Percentiles rank a stretch among this genome's conserved stretches.
These are phyloP conservation scores for Botrytis hyacinthi DNA, from an alignment of 2,329 filamentous ascomycete species.

Conservation along the genomic window DNA sequence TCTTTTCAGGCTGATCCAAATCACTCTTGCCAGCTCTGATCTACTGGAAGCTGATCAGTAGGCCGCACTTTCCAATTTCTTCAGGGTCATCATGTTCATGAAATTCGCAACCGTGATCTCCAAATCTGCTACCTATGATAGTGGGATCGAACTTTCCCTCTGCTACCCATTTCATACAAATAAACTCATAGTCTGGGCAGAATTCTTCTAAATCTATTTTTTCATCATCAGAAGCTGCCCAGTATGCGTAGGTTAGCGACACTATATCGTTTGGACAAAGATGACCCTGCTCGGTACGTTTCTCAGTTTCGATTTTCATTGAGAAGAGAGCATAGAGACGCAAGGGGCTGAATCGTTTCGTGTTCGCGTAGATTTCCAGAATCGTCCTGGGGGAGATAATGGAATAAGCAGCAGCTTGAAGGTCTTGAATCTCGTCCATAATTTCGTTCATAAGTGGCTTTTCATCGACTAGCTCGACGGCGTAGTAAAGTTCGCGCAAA, in stretches of 20 bases:
- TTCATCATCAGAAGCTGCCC: background rate
- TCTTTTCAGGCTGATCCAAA: background rate
- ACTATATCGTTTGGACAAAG: background rate
- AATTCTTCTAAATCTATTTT: background rate
- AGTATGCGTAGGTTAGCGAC: background rate
- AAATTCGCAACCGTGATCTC: background rate
- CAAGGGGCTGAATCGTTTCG: background rate
- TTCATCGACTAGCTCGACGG: background rate
- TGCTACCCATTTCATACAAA: background rate
- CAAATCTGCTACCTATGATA: background rate
- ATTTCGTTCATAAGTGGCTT: background rate
- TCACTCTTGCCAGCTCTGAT: background rate
- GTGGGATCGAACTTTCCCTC: background rate
- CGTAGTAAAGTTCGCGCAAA: background rate
- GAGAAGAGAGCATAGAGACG: background rate
- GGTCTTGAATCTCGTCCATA: background rate
- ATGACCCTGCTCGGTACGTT: accelerated
- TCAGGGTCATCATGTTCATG: background rate
- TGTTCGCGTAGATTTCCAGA: background rate
- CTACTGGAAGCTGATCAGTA: accelerated
- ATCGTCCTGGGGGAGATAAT: background rate
- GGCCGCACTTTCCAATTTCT: background rate
- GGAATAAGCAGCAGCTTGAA: background rate
- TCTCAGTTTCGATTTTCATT: background rate
- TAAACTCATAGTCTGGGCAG: background rate